Evolutionary conservation across 1,284 basidiomycete genomes (phyloP), one percentile per base, ranked within the genome.

Genomic region (Sporisorium exsertum): DNA sequence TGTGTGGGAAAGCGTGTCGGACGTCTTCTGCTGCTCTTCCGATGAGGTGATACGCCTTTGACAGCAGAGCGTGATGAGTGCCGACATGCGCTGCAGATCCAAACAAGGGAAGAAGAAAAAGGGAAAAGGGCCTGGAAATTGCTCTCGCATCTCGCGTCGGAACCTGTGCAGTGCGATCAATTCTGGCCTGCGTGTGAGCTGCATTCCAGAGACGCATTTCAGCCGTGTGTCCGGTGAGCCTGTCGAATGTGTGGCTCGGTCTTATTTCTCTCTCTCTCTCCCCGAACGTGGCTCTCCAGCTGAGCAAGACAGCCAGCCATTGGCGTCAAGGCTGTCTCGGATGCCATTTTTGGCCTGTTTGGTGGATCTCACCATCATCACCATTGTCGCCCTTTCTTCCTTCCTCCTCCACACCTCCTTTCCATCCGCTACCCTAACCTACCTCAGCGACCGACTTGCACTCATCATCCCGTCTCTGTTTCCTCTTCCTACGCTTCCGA

Each of bases 131-230:
- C 3, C 37, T 52, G 4, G 51, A 43, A 43, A 43, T 43, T 43
- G 40, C 40, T 8, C 6, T 43, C n/a, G 40, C 18, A 16, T 12
- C 12, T 40, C 37, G 37, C 37, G 37, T 40, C 37, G 16, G 16
- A 40, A n/a, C 35, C 29, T 32, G 29, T 32, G 29, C 29, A 5
- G 33, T 32, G 29, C 29, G 29, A 32, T 10, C 5, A 32, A 32
- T 32, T 32, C 35, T 12, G 35, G 13, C 18, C 33, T 42, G 60
- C 42, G 60, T 51, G 60, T 33, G 60, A 22, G 53, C 40, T 27
- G 53, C 60, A 62, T 62, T 62, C 60, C 60, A 22, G 18, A 49
- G 24, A 51, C 40, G 59, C 59, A 60, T 46, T 37, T 37, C 40
- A 43, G 37, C 37, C 22, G 18, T 37, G 32, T 37, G 20, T 32